These are phyloP conservation scores for Rhododendron williamsianum DNA, from an alignment of 148 eudicot species.

Conservation along the genomic window DNA sequence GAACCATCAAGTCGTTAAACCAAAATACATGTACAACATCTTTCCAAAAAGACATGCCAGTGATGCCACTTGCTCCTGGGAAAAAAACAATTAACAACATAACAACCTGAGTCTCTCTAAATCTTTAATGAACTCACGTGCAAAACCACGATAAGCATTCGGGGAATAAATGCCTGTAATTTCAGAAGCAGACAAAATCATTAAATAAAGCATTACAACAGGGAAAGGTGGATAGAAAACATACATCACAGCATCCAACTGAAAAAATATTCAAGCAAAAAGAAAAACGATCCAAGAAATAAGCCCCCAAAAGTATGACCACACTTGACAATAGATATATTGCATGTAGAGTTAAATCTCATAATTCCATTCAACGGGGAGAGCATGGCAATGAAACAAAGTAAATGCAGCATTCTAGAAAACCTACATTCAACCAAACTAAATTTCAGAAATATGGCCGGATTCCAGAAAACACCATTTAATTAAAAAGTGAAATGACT, in stretches of 20 bases:
- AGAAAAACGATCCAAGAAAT: background rate
- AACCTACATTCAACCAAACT: background rate
- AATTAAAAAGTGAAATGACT: background rate
- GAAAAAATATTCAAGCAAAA: background rate
- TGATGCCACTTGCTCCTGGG: background rate
- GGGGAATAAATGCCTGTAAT: conserved; percentile 92
- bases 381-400: background rate
- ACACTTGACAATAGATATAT: background rate
- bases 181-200: background rate
- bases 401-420: background rate
- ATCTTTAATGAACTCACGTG: conserved; percentile 96
- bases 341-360: background rate
- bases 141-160: conserved; percentile 99
- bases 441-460: background rate
- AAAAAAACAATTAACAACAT: background rate
- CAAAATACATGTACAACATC: background rate
- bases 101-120: conserved; percentile 85
- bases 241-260: background rate
- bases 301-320: background rate
- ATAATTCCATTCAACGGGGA: background rate
- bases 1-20: conserved; percentile 10
- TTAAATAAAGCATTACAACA: conserved; percentile 3
- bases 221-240: background rate
- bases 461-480: background rate
- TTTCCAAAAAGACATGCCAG: background rate